Base-by-base conservation (phyloP, 2,329 filamentous ascomycete species). In the Blumeriella jaapii region DNA sequence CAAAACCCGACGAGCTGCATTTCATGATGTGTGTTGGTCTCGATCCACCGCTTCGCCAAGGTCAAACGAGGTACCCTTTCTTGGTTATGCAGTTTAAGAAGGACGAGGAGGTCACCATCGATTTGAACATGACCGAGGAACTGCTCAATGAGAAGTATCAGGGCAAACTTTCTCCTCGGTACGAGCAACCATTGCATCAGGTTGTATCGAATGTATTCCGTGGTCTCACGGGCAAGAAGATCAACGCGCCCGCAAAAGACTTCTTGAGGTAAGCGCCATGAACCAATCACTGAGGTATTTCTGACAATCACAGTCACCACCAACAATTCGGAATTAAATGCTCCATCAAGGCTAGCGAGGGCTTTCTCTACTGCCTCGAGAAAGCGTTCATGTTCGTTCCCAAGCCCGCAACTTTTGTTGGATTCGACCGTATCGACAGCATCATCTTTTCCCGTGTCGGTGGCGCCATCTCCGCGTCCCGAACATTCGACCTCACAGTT, bases 311-410 rank as follows among this genome's bases (percentile, higher is more conserved):
- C 33, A 74, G 82, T 48, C 91, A 96, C 62, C 86, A 94, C 57
- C 77, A 82, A 53, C 87, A 95, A 59, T 84, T 79, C 49, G 91
- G 91, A 39, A 93, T 98, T 61, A 98, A 98, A 64, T 98, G 91
- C 61, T 93, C 87, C n/a, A 95, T 98, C 74, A 98, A 98, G 64
- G 93, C 93, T 35, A 95, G 93, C 59, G 91, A 98, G 63, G 91
- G 93, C 41, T 87, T 94, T 56, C 67, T 98, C 32, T 98, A 93
- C 71, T 95, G 87, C 58, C 65, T 98, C 48, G 91, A 98, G 61
- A 95, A 95, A 63, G 89, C 87, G 6, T 93, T 98, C 61, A 93
- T 98, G 74, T 98, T 98, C 59, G 91, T 98, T 11, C 91, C 91
- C 19, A 98, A 98, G 64, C 91, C 91, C 1, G 87, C 91, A 11